phyloP scores from a whole-genome alignment of 2,329 filamentous ascomycete genomes.

The Fusarium longipes region DNA sequence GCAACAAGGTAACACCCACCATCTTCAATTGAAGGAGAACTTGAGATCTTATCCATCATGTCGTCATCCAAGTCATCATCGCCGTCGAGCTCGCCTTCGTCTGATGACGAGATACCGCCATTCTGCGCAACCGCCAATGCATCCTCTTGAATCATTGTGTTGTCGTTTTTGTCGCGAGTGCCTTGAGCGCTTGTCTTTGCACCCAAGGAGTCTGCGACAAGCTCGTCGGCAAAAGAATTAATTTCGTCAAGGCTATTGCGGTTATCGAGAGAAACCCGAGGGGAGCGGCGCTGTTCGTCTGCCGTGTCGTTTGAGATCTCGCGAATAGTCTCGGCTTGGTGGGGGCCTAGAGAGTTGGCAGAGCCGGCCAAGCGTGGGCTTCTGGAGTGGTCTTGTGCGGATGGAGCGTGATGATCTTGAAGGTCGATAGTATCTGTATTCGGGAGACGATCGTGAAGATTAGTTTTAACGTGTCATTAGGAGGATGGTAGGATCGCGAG shows the following conservation, averaged over 20 bases:
- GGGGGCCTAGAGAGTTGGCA: conserved; percentile 72
- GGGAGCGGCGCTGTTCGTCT: conserved; percentile 75
- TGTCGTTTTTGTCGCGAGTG: conserved; percentile 38
- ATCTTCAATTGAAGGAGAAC: conserved; percentile 98
- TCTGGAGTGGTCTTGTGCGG: conserved; percentile 80
- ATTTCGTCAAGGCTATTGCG: conserved; percentile 57
- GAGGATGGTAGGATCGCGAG: conserved; percentile 19
- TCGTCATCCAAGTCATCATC: conserved; percentile 86
- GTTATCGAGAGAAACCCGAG: conserved; percentile 66
- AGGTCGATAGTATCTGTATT: conserved; percentile 89
- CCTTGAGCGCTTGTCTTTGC: conserved; percentile 22
- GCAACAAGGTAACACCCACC: conserved; percentile 76
- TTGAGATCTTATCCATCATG: conserved; percentile 98
- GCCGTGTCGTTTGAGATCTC: conserved; percentile 81
- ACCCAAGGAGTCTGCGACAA: conserved; percentile 54
- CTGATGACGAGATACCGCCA: conserved; percentile 63
- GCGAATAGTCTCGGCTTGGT: conserved; percentile 87
- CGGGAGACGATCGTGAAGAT: conserved; percentile 28
- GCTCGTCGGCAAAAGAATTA: conserved; percentile 60
- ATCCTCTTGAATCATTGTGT: conserved; percentile 63
- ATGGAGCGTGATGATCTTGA: conserved; percentile 84
- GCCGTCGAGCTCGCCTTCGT: conserved; percentile 74
- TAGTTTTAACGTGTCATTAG: conserved; percentile 33
- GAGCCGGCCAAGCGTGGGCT: conserved; percentile 42
- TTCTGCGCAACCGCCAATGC: conserved; percentile 70